Base-by-base conservation (phyloP, 2,329 filamentous ascomycete genomes). In the Diatrype stigma region DNA sequence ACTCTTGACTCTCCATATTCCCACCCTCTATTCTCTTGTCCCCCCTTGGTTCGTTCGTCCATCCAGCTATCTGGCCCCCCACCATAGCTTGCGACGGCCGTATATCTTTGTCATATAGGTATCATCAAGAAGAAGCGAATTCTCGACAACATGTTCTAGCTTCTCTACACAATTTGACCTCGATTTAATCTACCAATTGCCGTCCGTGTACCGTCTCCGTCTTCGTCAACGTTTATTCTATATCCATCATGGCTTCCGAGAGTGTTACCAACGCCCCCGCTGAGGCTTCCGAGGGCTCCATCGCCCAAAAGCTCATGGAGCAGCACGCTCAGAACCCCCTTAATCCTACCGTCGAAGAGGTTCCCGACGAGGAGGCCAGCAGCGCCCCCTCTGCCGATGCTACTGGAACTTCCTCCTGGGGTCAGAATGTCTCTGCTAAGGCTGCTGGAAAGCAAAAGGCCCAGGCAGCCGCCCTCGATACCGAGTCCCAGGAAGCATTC, bases 401-500 rank as follows among this genome's bases (percentile, higher is more conserved):
- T 57, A 72, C 54, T 16, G 59, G 54, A n/a, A 60, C 74, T 48
- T 71, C 77, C 50, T 73, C 73, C 45, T 76, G 74, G 70, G 71
- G 69, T 49, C 71, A 73, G 49, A 70, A 77, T 21, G 67, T 79
- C 61, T 82, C 82, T 54, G 73, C 81, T 47, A 89, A 87, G 70
- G 78, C 82, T 54, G 81, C 82, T 42, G 83, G 81, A 48, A 90
- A 89, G 75, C 83, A 87, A 66, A 86, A 85, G 67, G 77, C 76
- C 34, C 75, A 81, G 42, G 58, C 70, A 30, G 70, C 73, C 42
- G 62, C 77, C 48, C 74, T 96, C 55, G 90, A 97, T 70, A 92
- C 90, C 19, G 81, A 89, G 64, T 96, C 90, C 17, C 89, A 95
- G 66, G 92, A 97, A 71, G 77, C 89, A 53, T 99, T 99, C 79